Conservation (phyloP, 2,329 filamentous ascomycete genomes). For the Didymella sp. region DNA sequence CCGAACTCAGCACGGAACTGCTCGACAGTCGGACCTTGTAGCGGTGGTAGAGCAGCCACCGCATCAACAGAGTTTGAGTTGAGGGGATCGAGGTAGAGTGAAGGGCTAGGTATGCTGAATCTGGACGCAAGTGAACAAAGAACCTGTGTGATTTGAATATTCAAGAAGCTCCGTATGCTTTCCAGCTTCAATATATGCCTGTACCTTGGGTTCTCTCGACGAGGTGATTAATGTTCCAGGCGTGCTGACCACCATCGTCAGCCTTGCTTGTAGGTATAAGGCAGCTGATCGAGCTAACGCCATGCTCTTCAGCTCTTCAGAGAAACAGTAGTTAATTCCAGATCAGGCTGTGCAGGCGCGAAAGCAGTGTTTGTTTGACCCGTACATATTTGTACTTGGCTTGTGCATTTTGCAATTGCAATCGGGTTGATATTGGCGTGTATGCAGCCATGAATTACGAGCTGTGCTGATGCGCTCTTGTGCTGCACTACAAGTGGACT, state of each 20-base stretch:
- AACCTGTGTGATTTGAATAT: neutral
- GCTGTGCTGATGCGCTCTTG: too few relatives aligned
- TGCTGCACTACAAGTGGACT: too few relatives aligned
- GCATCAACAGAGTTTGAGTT: neutral
- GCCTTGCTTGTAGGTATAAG: neutral
- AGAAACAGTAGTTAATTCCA: neutral
- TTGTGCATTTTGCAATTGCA: too few relatives aligned
- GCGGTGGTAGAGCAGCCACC: neutral
- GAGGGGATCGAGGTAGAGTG: neutral
- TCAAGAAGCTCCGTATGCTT: neutral
- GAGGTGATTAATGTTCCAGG: neutral
- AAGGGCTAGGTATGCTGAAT: neutral
- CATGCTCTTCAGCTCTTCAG: neutral
- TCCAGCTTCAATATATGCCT: neutral
- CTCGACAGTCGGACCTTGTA: neutral
- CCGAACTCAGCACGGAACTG: neutral
- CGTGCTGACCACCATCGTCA: neutral
- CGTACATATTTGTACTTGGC: neutral
- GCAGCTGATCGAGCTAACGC: neutral
- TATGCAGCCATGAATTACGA: too few relatives aligned
- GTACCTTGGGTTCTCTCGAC: neutral
- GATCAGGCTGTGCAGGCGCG: neutral
- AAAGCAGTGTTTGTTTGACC: neutral
- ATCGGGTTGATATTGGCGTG: too few relatives aligned
- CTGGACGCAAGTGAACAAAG: neutral